Evolutionary conservation across 2,329 filamentous ascomycete genomes (phyloP), one percentile per base, ranked within the genome.

Genomic region (Arthrinium puccinioides): DNA sequence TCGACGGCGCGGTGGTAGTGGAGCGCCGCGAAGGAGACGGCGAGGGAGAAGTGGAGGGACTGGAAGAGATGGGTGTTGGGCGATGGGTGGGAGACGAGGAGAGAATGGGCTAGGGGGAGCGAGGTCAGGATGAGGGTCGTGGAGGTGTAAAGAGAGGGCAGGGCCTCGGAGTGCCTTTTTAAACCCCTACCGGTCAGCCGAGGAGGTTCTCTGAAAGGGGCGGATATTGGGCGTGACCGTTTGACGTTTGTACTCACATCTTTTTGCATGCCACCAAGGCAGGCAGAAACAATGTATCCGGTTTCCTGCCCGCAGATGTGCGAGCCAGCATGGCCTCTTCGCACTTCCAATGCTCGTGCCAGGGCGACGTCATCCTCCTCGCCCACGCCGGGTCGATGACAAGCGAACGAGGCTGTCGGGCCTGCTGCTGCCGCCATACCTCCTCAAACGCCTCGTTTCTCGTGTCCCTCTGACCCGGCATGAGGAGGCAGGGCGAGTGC

Each of bases 341-440:
- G 36, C 50, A 49, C n/a, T 21, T 32, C 50, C 47, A 50, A 29
- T 51, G 47, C 27, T 52, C 42, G 13, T 48, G 29, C 47, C 44
- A 47, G 3, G 47, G 26, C 2, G 47, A 51, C 3, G 42, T 41
- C 31, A 49, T 45, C 19, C 46, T 42, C 28, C 33, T 21, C 2
- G 44, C 42, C 45, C 44, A 51, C 21, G 32, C 36, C 2, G 44
- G 38, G 16, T 46, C 39, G 4, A 45, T 35, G 2, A 39, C 30
- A 3, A 46, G 21, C 4, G 41, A 39, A 4, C 42, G 37, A 9
- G 44, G 42, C 8, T 38, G 34, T 23, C 30, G 44, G 9, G 32
- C 37, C 11, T 38, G 42, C 14, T 37, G 38, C 3, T 18, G 28
- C 16, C 38, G 33, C 21, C 44, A 40, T 29, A 51, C 34, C 29